Evolutionary conservation across 306 rosid species (phyloP), one percentile per base, ranked within the genome.

Genomic region (Mucuna pruriens): DNA sequence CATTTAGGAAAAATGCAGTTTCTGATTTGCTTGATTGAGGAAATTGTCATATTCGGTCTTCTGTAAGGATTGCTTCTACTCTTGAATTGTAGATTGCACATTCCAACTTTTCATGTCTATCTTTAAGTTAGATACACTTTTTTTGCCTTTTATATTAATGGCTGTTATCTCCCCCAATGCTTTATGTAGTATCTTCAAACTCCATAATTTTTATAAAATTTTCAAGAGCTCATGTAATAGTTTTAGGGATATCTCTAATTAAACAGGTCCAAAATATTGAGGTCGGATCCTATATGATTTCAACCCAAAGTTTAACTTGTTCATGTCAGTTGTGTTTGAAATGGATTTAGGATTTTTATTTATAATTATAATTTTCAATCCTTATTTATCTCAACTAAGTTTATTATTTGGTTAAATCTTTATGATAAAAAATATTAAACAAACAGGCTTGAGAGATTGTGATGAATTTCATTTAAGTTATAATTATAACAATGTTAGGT

Each of bases 21-120:
- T 91, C 89, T 0, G 92, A 91, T 60, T 85, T 94, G 83, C 88
- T 94, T 82, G 98, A 90, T 26, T 89, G 89, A 91, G 83, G 78
- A 72, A 48, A 71, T 29, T 65, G 42, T 68, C 60, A 22, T 29
- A 63, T 63, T 63, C 15, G 19, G 70, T 65, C 9, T 75, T 65
- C 19, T 72, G 34, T 12, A 13, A 9, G 25, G 29, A 19, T 75
- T 34, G 23, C 71, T 79, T 52, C 70, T 78, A 39, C 66, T 39
- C 45, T 62, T 74, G 38, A 19, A 77, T 34, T 20, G 31, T 26
- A 44, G 49, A 71, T 54, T 64, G 38, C 58, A 69, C 68, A 15
- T 61, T 60, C 17, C 2, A 48, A 75, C 55, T 74, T 73, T 75
- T 8, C 49, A 36, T 70, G 45, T 55, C 9, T 31, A 13, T 29